These are phyloP conservation scores for Cenchrus americanus DNA, from an alignment of 176 grass and related monocot species.

Conservation along the genomic window DNA sequence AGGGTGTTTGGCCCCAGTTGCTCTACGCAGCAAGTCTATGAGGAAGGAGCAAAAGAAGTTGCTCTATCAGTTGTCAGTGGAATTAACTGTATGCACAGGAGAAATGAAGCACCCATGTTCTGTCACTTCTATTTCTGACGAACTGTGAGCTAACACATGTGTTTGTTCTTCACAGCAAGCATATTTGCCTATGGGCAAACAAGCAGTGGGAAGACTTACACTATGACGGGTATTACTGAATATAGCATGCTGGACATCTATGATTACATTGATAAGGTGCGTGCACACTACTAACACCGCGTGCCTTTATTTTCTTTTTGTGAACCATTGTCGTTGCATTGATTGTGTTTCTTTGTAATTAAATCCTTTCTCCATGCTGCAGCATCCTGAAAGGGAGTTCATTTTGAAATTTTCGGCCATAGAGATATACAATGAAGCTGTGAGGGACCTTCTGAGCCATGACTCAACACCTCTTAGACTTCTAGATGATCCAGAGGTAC, in stretches of 20 bases:
- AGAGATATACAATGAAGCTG: conserved; percentile 98
- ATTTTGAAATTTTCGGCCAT: conserved; percentile 91
- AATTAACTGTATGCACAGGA: conserved; percentile 74
- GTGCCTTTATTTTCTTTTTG: neutral
- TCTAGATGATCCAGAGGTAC: conserved; percentile 98
- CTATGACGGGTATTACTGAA: conserved; percentile 87
- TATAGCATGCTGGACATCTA: conserved; percentile 83
- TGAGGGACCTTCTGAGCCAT: conserved; percentile 83
- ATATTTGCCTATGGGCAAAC: conserved; percentile 99
- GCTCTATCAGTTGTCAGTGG: conserved; percentile 88
- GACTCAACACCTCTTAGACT: conserved; percentile 81
- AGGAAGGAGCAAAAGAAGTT: conserved; percentile 89
- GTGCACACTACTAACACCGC: neutral
- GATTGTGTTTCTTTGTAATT: neutral
- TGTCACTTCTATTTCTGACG: neutral
- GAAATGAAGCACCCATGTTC: conserved; percentile 14
- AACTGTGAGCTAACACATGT: conserved; percentile 25
- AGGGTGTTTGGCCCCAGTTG: conserved; percentile 76
- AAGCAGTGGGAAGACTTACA: conserved; percentile 97
- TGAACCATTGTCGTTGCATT: neutral
- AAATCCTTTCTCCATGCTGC: conserved; percentile 39
- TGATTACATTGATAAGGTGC: conserved; percentile 80
- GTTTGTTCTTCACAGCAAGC: conserved; percentile 67
- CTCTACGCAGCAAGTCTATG: conserved; percentile 79
- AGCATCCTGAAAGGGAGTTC: conserved; percentile 92